Conservation (phyloP, 306 rosid genomes). For the Trifolium repens region DNA sequence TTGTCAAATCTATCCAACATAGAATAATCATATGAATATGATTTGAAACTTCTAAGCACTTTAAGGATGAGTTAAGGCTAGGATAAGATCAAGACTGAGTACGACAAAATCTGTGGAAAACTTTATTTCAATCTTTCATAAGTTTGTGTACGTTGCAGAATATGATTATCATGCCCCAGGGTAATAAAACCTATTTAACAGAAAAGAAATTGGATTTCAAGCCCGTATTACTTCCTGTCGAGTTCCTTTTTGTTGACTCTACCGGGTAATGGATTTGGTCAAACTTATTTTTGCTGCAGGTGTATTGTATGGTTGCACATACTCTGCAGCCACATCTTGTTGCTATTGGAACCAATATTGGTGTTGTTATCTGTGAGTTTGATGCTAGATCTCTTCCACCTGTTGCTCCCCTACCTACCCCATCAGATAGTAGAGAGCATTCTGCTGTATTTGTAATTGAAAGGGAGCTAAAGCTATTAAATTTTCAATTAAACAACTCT, state of each 20-base stretch:
- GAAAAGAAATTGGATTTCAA: slow-evolving; percentile 15
- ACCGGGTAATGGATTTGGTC: slow-evolving; percentile 37
- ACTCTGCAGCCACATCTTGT: slow-evolving; percentile 96
- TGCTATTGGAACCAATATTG: slow-evolving; percentile 97
- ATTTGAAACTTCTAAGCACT: slow-evolving; percentile 34
- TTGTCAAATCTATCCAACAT: slow-evolving; percentile 31
- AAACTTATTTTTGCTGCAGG: slow-evolving; percentile 58
- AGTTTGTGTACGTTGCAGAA: slow-evolving; percentile 27
- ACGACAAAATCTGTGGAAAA: slow-evolving; percentile 7
- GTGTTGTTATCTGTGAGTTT: slow-evolving; percentile 93
- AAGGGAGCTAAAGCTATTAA: slow-evolving; percentile 86
- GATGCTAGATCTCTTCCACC: slow-evolving; percentile 98
- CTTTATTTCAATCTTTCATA: slow-evolving; percentile 37
- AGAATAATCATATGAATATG: slow-evolving; percentile 32
- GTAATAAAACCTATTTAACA: slow-evolving; percentile 26
- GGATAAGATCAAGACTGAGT: slow-evolving; percentile 25
- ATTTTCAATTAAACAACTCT: slow-evolving; percentile 88
- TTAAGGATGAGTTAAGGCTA: slow-evolving; percentile 2
- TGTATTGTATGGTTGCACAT: slow-evolving; percentile 95
- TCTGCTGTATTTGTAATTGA: slow-evolving; percentile 89
- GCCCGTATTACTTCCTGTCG: slow-evolving; percentile 10
- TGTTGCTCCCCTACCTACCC: slow-evolving; percentile 87
- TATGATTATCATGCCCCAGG: slow-evolving; percentile 21
- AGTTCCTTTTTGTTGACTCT: slow-evolving; percentile 25
- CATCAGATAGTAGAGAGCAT: slow-evolving; percentile 87